Base-by-base conservation (phyloP, 2,329 filamentous ascomycete species). In the Bertia moriformis region DNA sequence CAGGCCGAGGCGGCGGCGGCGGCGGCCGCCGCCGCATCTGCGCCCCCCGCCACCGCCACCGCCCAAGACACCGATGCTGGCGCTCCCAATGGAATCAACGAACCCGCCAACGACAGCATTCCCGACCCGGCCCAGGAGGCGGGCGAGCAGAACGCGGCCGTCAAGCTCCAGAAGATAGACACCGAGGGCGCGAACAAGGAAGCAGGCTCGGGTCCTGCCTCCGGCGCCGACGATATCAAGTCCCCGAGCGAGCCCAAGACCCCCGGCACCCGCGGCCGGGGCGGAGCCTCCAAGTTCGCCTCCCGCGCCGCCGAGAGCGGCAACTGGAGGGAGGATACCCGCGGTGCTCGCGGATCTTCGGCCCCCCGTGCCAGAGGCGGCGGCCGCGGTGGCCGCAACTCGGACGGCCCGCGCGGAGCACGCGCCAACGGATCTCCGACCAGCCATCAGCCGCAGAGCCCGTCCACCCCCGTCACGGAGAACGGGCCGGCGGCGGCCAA, bases 1-100 rank as follows among this genome's bases (percentile, higher is more conserved):
- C 39, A 30, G 13, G 49, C 49, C 10, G 51, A 49, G 7, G 46
- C 49, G 7, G 45, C 44, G 32, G 45, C 22, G 7, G 22, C 22
- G 7, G 22, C 22, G 22, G n/a, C 22, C n/a, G 22, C 22, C 7
- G n/a, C 22, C n/a, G 22, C 22, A 27, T 10, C 22, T 27, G 22
- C 22, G n/a, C 7, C 22, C 7, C 22, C 22, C 22, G 22, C 7
- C 22, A 27, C 22, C 7, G 22, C 22, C n/a, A 7, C 22, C n/a
- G 22, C 22, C n/a, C 7, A 27, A 7, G 22, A 27, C 22, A 27
- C 22, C 7, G 22, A 27, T 10, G 22, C 22, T 27, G 22, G n/a
- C 7, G 22, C 22, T n/a, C 22, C 22, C 7, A 7, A 27, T 7
- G 22, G n/a, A 27, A n/a, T n/a, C n/a, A n/a, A n/a, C n/a, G n/a